These are phyloP conservation scores for Beta lomatogona DNA, from an alignment of 179 eudicot species.

Conservation along the genomic window DNA sequence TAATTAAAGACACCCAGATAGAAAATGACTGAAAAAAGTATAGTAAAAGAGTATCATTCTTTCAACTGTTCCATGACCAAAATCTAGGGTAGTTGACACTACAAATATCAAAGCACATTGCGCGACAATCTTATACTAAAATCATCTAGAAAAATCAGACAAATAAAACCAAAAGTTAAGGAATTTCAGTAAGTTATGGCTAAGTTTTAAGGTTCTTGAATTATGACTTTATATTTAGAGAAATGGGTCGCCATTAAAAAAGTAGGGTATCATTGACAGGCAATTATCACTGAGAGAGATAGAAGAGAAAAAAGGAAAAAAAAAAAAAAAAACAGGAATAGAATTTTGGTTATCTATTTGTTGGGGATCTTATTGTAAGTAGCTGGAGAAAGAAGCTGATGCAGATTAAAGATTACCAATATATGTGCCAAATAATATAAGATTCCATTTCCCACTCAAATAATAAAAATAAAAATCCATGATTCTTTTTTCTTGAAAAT, in stretches of 20 bases:
- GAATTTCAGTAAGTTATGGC: neutral
- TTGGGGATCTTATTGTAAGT: slow-evolving; percentile 23
- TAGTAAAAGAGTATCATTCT: too few relatives aligned
- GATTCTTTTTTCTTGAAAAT: slow-evolving; percentile 14
- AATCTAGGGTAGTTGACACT: too few relatives aligned
- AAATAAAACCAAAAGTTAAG: neutral
- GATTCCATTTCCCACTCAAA: slow-evolving; percentile 31
- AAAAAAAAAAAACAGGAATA: neutral
- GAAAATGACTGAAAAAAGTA: too few relatives aligned
- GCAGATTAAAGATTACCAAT: slow-evolving; percentile 9
- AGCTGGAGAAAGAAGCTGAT: slow-evolving; percentile 15
- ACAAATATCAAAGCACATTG: neutral
- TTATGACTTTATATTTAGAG: slow-evolving; percentile 11
- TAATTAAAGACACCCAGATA: too few relatives aligned
- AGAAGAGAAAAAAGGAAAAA: neutral
- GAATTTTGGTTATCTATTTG: slow-evolving; percentile 24
- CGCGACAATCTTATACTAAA: neutral
- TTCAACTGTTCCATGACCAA: too few relatives aligned
- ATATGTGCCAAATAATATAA: slow-evolving; percentile 7
- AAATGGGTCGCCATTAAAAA: slow-evolving; percentile 24
- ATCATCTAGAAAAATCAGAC: neutral
- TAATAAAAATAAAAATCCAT: neutral
- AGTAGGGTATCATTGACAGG: slow-evolving; percentile 37
- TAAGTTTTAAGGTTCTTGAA: neutral
- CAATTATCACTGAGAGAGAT: slow-evolving; percentile 32